phyloP scores from a whole-genome alignment of 176 grass and related monocot species.

The sorghum (Sorghum bicolor) region DNA sequence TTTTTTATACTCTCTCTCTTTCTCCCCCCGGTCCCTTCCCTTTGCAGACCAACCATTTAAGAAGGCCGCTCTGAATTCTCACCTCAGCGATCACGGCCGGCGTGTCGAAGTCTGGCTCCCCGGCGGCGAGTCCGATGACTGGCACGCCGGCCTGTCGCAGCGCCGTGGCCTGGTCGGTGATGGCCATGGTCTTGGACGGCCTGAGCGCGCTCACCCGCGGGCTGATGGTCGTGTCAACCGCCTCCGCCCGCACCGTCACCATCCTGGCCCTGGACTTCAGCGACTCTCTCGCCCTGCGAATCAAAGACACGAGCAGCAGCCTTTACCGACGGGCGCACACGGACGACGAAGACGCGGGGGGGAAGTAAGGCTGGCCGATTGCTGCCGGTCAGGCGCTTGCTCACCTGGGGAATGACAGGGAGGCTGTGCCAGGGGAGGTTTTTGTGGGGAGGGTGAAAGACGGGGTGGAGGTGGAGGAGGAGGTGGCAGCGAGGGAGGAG shows the following conservation, averaged over 20 bases:
- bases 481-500: not conserved
- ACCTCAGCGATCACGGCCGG: slow-evolving; percentile 59
- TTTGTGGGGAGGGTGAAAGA: slow-evolving; percentile 17
- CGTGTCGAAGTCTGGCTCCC: slow-evolving; percentile 76
- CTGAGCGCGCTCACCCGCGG: slow-evolving; percentile 75
- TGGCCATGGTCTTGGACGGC: slow-evolving; percentile 95
- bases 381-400: slow-evolving; percentile 9
- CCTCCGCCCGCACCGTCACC: slow-evolving; percentile 35
- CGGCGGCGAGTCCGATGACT: slow-evolving; percentile 66
- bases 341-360: not conserved
- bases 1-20: not conserved
- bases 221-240: slow-evolving; percentile 61
- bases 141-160: slow-evolving; percentile 79
- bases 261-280: slow-evolving; percentile 5
- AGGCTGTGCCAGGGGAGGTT: not conserved
- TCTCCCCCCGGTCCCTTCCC: not conserved
- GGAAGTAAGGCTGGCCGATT: not conserved
- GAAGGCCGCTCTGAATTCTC: slow-evolving; percentile 1
- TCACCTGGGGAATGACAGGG: slow-evolving; percentile 60
- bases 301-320: not conserved
- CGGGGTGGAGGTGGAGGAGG: slow-evolving; percentile 2
- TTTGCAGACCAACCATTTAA: not conserved
- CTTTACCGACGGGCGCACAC: not conserved
- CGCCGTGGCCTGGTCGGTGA: slow-evolving; percentile 84
- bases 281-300: slow-evolving; percentile 40